Conservation (phyloP, 306 rosid species). For the cucumber (Cucumis sativus) region Cucumber_9930_V3 NC_026659.2:30423501-30424000, state of each 20-base stretch:
- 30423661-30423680: conserved; percentile 73
- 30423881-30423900: too few species aligned
- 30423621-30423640: conserved; percentile 95
- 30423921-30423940: conserved; percentile 72
- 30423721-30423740: not conserved
- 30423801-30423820: too few species aligned
- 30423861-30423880: too few species aligned
- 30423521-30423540: too few species aligned
- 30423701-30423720: not conserved
- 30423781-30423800: too few species aligned
- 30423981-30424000: conserved; percentile 83
- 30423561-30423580: not conserved
- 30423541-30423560: not conserved
- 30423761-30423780: too few species aligned
- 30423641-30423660: conserved; percentile 84
- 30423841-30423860: too few species aligned
- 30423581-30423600: conserved; percentile 84
- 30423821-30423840: too few species aligned
- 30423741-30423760: not conserved
- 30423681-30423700: not conserved
- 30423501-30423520: too few species aligned
- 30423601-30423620: conserved; percentile 75
- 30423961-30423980: conserved; percentile 95
- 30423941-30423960: conserved; percentile 91
- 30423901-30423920: conserved; percentile 40